These are phyloP conservation scores for Hypoxylon intermedium DNA, from an alignment of 495 filamentous ascomycete species.

Conservation along the genomic window DNA sequence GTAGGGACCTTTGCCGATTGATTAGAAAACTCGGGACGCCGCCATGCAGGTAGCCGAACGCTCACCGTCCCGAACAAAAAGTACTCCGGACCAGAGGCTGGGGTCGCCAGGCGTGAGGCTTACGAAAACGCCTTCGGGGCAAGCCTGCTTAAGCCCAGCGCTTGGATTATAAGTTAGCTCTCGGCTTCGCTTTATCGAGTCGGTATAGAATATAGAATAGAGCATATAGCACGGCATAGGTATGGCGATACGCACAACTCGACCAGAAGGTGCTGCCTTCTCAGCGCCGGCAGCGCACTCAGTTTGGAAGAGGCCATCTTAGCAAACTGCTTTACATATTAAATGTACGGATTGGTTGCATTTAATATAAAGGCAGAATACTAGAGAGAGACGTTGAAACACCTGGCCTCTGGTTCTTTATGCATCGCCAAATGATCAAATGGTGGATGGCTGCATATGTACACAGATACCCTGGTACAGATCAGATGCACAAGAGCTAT, in stretches of 20 bases:
- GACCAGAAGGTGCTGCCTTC: constrained; percentile 71
- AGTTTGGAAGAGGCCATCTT: constrained; percentile 38
- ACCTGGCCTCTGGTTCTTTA: constrained; percentile 14
- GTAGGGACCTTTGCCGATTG: constrained; percentile 73
- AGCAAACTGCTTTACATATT: constrained; percentile 1
- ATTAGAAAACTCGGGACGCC: constrained; percentile 11
- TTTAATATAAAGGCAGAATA: background rate
- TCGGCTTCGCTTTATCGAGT: background rate
- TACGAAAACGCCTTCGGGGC: constrained; percentile 85
- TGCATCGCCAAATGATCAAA: constrained; percentile 16
- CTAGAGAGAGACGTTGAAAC: constrained; percentile 13
- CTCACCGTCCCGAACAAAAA: constrained; percentile 87
- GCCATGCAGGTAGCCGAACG: constrained; percentile 26
- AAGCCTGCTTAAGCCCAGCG: constrained; percentile 78
- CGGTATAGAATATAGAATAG: too few relatives aligned
- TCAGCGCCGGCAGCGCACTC: constrained; percentile 39
- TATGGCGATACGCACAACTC: constrained; percentile 71
- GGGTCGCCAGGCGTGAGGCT: constrained; percentile 82
- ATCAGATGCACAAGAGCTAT: too few relatives aligned
- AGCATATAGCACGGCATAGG: too few relatives aligned
- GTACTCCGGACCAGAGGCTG: constrained; percentile 82
- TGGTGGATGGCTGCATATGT: background rate
- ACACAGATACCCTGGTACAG: too few relatives aligned
- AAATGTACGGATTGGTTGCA: constrained; percentile 3
- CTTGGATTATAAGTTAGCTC: constrained; percentile 54